These are phyloP conservation scores for Penicillium glabrum DNA, from an alignment of 2,329 filamentous ascomycete species.

Conservation along the genomic window DNA sequence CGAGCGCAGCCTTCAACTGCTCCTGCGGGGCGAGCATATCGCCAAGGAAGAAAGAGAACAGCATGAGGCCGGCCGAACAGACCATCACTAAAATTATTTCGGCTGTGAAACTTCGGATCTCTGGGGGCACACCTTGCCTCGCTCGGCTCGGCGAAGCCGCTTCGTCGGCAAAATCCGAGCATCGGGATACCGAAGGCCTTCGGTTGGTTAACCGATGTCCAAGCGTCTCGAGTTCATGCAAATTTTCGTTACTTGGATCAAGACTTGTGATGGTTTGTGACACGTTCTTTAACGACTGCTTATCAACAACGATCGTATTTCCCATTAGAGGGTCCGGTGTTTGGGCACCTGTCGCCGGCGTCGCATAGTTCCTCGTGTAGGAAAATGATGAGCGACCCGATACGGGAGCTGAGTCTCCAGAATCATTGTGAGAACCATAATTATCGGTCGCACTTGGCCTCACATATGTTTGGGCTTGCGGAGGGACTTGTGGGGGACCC, in stretches of 20 bases:
- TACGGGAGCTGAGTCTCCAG: slow-evolving; percentile 10
- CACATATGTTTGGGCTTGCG: slow-evolving; percentile 4
- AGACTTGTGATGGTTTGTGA: slow-evolving; percentile 16
- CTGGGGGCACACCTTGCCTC: slow-evolving; percentile 39
- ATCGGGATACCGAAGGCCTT: slow-evolving; percentile 12
- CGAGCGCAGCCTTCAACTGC: slow-evolving; percentile 37
- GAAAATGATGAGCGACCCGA: slow-evolving; percentile 21
- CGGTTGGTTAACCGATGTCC: slow-evolving; percentile 18
- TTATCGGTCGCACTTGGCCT: not conserved
- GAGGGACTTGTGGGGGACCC: slow-evolving; percentile 5
- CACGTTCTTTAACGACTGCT: slow-evolving; percentile 17
- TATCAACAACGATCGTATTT: slow-evolving; percentile 9
- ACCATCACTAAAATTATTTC: slow-evolving; percentile 44
- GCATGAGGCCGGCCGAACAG: slow-evolving; percentile 45
- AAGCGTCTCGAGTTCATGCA: slow-evolving; percentile 15
- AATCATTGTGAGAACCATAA: not conserved
- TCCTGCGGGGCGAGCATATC: slow-evolving; percentile 44
- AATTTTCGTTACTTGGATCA: slow-evolving; percentile 3
- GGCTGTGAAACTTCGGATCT: slow-evolving; percentile 40
- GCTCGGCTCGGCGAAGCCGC: slow-evolving; percentile 18
- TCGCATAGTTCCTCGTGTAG: slow-evolving; percentile 18
- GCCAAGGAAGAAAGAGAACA: slow-evolving; percentile 45
- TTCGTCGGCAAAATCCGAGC: slow-evolving; percentile 14
- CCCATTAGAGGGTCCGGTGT: slow-evolving; percentile 29
- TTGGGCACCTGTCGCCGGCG: slow-evolving; percentile 28